phyloP scores from a whole-genome alignment of 129 eudicot genomes.

The Flaveria ramosissima region DNA sequence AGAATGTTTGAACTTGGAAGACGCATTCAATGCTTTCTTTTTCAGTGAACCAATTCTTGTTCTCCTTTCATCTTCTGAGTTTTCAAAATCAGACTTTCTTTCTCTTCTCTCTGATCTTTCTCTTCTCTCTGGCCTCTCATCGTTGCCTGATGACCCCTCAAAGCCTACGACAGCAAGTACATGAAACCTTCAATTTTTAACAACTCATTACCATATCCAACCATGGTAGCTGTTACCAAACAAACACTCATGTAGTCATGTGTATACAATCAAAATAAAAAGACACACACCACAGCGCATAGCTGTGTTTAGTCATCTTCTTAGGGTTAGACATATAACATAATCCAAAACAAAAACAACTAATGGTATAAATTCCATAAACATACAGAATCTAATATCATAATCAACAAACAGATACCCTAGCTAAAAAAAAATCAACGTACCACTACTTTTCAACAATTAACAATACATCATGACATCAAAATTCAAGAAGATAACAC shows the following conservation, averaged over 20 bases:
- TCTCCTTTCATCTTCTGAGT: slow-evolving; percentile 90
- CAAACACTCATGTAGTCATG: neutral
- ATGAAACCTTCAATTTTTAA: neutral
- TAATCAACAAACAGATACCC: slow-evolving; percentile 11
- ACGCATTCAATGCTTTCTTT: slow-evolving; percentile 90
- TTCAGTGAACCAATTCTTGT: slow-evolving; percentile 71
- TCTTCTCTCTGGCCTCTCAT: slow-evolving; percentile 59
- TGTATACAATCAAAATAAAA: too few species aligned
- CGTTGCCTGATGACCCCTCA: slow-evolving; percentile 82
- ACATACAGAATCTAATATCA: slow-evolving; percentile 1
- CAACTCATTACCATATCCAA: slow-evolving; percentile 9
- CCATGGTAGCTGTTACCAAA: neutral
- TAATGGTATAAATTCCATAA: neutral
- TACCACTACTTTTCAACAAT: too few species aligned
- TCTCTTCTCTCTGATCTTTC: slow-evolving; percentile 70
- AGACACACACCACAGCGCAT: too few species aligned
- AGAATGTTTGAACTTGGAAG: slow-evolving; percentile 78
- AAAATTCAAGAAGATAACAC: slow-evolving; percentile 1
- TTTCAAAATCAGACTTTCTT: slow-evolving; percentile 92
- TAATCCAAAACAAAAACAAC: neutral
- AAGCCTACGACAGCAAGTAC: slow-evolving; percentile 52
- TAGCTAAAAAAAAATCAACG: neutral
- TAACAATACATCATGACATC: neutral
- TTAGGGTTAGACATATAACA: neutral
- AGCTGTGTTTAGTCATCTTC: too few species aligned